These are phyloP conservation scores for Luffa acutangula DNA, from an alignment of 306 rosid species.

Conservation along the genomic window DNA sequence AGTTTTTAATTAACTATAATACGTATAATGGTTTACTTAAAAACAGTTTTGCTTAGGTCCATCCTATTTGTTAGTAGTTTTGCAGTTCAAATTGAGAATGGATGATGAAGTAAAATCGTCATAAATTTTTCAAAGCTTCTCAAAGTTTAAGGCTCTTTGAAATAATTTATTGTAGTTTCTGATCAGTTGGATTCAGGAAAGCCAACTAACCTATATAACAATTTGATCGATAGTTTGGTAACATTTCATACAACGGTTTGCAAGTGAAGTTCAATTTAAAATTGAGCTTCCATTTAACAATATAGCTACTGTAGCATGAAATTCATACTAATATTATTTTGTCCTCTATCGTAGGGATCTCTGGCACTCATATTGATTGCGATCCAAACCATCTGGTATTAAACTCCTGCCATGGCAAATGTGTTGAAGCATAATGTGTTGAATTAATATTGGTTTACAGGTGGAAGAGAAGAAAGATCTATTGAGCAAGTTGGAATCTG, in stretches of 20 bases:
- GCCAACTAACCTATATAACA: background rate
- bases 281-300: background rate
- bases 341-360: slow-evolving; percentile 27
- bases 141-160: background rate
- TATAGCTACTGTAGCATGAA: background rate
- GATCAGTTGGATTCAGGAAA: background rate
- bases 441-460: slow-evolving; percentile 33
- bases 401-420: slow-evolving; percentile 17
- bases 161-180: background rate
- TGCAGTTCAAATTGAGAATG: background rate
- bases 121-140: background rate
- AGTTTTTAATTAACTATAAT: background rate
- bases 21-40: background rate
- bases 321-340: background rate
- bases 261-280: background rate
- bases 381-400: slow-evolving; percentile 31
- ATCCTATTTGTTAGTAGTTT: background rate
- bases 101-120: background rate
- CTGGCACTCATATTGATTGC: slow-evolving; percentile 20
- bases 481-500: slow-evolving; percentile 41
- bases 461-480: slow-evolving; percentile 41
- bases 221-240: background rate
- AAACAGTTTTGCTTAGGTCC: background rate
- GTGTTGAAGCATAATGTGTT: slow-evolving; percentile 14
- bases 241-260: slow-evolving; percentile 5